These are phyloP conservation scores for Phytophthora fragariaefolia DNA, from an alignment of 352 stramenopile species.

Conservation along the genomic window DNA sequence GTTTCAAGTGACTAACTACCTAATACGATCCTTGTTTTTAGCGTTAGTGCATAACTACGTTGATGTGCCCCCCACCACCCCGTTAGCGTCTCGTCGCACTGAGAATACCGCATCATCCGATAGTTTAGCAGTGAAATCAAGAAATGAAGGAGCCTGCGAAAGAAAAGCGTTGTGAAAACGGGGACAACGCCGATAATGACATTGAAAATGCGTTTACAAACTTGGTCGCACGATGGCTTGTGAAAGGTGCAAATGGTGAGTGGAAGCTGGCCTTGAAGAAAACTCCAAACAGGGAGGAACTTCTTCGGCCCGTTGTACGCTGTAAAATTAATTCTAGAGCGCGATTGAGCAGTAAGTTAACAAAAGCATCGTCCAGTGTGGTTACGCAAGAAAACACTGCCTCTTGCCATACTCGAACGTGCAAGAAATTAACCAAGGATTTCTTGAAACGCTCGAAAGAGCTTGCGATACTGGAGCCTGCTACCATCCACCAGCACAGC, in stretches of 20 bases:
- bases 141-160: slow-evolving; percentile 3
- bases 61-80: no score
- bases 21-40: no score
- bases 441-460: slow-evolving; percentile 14
- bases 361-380: background rate
- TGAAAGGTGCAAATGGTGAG: slow-evolving; percentile 9
- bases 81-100: slow-evolving; percentile 13
- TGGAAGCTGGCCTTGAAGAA: slow-evolving; percentile 9
- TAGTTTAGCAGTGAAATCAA: background rate
- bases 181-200: background rate
- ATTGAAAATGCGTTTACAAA: slow-evolving; percentile 21
- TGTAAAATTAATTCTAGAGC: background rate
- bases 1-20: slow-evolving; percentile 18
- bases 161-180: background rate
- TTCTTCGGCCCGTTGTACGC: background rate
- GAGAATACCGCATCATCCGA: background rate
- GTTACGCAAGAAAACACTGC: background rate
- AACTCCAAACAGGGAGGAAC: background rate
- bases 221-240: slow-evolving; percentile 24
- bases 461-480: background rate
- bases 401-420: background rate
- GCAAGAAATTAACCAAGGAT: slow-evolving; percentile 9
- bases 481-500: background rate
- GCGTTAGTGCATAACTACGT: no score
- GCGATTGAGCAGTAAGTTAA: background rate